Evolutionary conservation across 2,329 filamentous ascomycete genomes (phyloP).

Genomic region (Dryadomyces quercivorus): DNA sequence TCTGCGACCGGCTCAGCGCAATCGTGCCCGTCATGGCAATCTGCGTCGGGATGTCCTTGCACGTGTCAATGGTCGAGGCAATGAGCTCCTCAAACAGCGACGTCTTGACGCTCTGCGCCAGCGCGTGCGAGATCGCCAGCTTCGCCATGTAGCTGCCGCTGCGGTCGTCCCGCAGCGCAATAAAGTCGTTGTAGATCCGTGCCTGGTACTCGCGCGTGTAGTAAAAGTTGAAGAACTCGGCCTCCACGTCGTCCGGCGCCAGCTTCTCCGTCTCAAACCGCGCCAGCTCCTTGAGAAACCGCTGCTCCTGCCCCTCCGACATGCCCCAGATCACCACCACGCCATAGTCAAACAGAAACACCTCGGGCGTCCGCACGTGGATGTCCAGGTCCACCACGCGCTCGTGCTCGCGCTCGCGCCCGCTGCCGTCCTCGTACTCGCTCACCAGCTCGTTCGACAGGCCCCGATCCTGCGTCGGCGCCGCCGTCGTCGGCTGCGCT

Average conservation of each 20-base stretch:
- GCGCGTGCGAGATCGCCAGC: slow-evolving; percentile 86
- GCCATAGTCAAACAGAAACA: slow-evolving; percentile 95
- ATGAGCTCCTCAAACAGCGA: slow-evolving; percentile 94
- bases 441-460: background rate
- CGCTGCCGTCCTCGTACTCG: background rate
- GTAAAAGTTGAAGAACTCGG: slow-evolving; percentile 98
- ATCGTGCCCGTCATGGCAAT: slow-evolving; percentile 91
- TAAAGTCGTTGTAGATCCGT: slow-evolving; percentile 98
- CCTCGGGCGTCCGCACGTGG: slow-evolving; percentile 79
- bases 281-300: slow-evolving; percentile 84
- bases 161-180: slow-evolving; percentile 81
- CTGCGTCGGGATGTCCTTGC: slow-evolving; percentile 84
- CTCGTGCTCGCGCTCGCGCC: too few species aligned
- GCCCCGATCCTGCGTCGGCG: too few species aligned
- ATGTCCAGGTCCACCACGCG: slow-evolving; percentile 62
- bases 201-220: slow-evolving; percentile 97
- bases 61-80: slow-evolving; percentile 83
- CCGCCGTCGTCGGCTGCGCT: background rate
- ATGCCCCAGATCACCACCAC: slow-evolving; percentile 99
- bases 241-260: slow-evolving; percentile 77
- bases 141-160: slow-evolving; percentile 99
- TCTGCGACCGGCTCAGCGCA: slow-evolving; percentile 72
- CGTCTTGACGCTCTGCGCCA: slow-evolving; percentile 95
- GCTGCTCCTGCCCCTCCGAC: slow-evolving; percentile 76
- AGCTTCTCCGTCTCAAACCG: slow-evolving; percentile 93